Conservation (phyloP, 2,329 filamentous ascomycete species). For the Fulvia fulva region DNA sequence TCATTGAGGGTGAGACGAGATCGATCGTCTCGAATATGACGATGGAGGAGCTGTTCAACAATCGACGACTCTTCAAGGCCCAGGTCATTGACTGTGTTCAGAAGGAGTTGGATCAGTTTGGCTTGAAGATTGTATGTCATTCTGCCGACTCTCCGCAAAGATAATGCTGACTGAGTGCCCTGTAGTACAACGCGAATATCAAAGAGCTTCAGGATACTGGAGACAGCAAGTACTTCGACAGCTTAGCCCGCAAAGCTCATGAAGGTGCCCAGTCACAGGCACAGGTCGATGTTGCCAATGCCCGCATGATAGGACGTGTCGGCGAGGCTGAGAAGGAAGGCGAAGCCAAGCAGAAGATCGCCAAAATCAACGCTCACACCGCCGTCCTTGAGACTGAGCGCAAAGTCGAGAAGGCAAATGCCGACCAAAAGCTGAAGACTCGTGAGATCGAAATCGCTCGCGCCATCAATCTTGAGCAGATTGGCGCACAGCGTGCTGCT, state of each 20-base stretch:
- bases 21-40: conserved; percentile 82
- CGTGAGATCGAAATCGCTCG: conserved; percentile 68
- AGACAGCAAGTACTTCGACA: conserved; percentile 77
- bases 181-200: conserved; percentile 65
- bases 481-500: conserved; percentile 67
- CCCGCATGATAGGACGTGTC: conserved; percentile 61
- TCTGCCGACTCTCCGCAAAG: neutral
- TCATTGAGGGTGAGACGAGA: conserved; percentile 83
- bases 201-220: conserved; percentile 83
- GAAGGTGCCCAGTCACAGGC: conserved; percentile 82
- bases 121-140: conserved; percentile 49
- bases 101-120: conserved; percentile 74
- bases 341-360: conserved; percentile 78
- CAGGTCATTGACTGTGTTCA: conserved; percentile 62
- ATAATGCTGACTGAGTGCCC: neutral
- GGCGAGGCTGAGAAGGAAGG: conserved; percentile 75
- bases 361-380: conserved; percentile 82
- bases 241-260: conserved; percentile 76
- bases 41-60: conserved; percentile 86
- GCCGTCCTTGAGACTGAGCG: conserved; percentile 80
- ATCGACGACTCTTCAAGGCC: conserved; percentile 43
- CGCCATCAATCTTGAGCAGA: conserved; percentile 71
- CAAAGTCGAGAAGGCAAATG: conserved; percentile 72
- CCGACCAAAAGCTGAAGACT: conserved; percentile 71
- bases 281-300: conserved; percentile 57